phyloP scores from a whole-genome alignment of 495 filamentous ascomycete species.

The Aspergillus cavernicola region DNA sequence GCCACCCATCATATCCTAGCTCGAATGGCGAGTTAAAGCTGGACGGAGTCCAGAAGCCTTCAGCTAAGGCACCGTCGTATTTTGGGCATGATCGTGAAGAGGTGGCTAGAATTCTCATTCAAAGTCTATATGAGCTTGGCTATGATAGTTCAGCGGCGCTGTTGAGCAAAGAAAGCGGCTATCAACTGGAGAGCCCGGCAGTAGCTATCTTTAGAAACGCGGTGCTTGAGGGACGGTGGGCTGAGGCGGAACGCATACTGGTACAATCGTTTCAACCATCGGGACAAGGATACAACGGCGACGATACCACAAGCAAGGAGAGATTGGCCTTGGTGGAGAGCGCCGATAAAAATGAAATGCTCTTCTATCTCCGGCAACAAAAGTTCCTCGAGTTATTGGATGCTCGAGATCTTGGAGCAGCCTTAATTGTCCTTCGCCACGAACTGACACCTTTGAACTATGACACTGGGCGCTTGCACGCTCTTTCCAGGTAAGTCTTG shows the following conservation, averaged over 20 bases:
- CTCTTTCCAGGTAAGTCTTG: conserved; percentile 67
- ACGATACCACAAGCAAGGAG: conserved; percentile 27
- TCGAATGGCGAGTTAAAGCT: conserved; percentile 42
- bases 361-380: conserved; percentile 83
- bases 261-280: conserved; percentile 55
- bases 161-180: conserved; percentile 80
- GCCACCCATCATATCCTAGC: conserved; percentile 34
- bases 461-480: conserved; percentile 71
- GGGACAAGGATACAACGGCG: conserved; percentile 38
- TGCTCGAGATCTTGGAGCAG: conserved; percentile 63
- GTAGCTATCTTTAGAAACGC: conserved; percentile 83
- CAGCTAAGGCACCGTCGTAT: conserved; percentile 42
- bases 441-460: conserved; percentile 87
- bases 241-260: conserved; percentile 76
- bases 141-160: conserved; percentile 71
- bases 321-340: conserved; percentile 50
- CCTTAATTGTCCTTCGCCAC: conserved; percentile 74
- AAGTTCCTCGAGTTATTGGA: conserved; percentile 94
- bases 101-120: conserved; percentile 87
- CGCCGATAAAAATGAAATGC: conserved; percentile 58
- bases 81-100: conserved; percentile 90
- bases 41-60: conserved; percentile 46
- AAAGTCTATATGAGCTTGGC: conserved; percentile 82
- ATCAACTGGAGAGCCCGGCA: conserved; percentile 76
- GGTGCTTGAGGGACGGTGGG: conserved; percentile 78